Conservation (phyloP, 1,284 basidiomycete species). For the Fomitopsis schrenkii region DNA sequence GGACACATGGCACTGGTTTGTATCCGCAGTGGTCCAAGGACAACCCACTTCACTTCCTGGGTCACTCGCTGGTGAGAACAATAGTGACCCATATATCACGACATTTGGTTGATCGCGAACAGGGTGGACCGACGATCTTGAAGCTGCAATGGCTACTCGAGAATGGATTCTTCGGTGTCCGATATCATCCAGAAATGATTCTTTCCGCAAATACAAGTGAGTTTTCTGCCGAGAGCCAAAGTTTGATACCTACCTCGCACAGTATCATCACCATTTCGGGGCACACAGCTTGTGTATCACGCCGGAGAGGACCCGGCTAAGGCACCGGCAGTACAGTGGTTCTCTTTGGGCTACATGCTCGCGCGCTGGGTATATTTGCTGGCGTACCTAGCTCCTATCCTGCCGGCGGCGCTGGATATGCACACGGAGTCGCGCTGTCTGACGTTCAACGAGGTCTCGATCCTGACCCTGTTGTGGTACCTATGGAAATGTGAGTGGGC, state of each 20-base stretch:
- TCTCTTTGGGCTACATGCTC: conserved; percentile 38
- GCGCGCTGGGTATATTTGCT: conserved; percentile 38
- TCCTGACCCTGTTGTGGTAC: conserved; percentile 31
- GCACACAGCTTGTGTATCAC: conserved; percentile 44
- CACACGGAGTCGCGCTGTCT: conserved; percentile 40
- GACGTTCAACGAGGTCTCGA: conserved; percentile 34
- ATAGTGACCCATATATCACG: too few species aligned
- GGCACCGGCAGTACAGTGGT: conserved; percentile 37
- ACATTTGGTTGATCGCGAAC: background rate
- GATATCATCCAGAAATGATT: conserved; percentile 40
- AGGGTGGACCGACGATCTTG: conserved; percentile 49
- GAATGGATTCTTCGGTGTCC: conserved; percentile 37
- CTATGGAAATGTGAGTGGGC: conserved; percentile 49
- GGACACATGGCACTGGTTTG: conserved; percentile 34
- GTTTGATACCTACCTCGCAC: background rate
- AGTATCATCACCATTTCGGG: conserved; percentile 48
- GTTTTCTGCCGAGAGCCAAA: conserved; percentile 4
- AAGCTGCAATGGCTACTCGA: conserved; percentile 43
- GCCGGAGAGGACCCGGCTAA: conserved; percentile 40
- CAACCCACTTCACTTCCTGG: conserved; percentile 48
- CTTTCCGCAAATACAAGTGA: conserved; percentile 41
- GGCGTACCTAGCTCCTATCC: conserved; percentile 39
- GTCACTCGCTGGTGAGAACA: conserved; percentile 44
- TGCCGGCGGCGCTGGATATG: conserved; percentile 37
- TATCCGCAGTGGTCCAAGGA: conserved; percentile 45